These are phyloP conservation scores for Lactarius vividus DNA, from an alignment of 768 basidiomycete species.

Conservation along the genomic window DNA sequence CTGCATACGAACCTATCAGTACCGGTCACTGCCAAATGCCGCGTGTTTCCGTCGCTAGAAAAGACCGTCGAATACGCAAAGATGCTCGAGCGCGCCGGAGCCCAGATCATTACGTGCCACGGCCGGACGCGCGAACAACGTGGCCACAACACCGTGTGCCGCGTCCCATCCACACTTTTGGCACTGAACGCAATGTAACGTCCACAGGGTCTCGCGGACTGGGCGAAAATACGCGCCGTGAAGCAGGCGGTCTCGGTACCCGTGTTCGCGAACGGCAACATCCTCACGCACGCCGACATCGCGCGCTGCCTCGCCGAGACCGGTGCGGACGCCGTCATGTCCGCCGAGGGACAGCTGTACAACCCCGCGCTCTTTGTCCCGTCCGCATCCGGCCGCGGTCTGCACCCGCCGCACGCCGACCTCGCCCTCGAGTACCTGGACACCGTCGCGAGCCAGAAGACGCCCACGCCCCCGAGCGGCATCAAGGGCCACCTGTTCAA, in stretches of 20 bases:
- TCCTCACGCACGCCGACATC: slow-evolving; percentile 85
- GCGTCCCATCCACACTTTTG: background rate
- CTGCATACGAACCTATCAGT: slow-evolving; percentile 79
- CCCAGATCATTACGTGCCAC: slow-evolving; percentile 92
- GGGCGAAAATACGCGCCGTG: slow-evolving; percentile 86
- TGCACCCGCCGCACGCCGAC: slow-evolving; percentile 56
- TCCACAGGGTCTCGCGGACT: slow-evolving; percentile 77
- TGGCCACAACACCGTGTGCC: slow-evolving; percentile 71
- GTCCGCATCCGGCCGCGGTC: slow-evolving; percentile 30
- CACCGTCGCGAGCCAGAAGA: slow-evolving; percentile 69
- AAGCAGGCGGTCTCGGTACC: slow-evolving; percentile 88
- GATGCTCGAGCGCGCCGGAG: slow-evolving; percentile 94
- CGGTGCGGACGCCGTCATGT: slow-evolving; percentile 91
- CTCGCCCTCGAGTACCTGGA: slow-evolving; percentile 85
- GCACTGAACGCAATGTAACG: background rate
- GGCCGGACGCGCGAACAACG: slow-evolving; percentile 90
- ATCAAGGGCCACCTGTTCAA: slow-evolving; percentile 95
- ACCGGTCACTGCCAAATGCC: slow-evolving; percentile 97
- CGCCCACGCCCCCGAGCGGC: slow-evolving; percentile 66
- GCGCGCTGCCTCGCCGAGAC: slow-evolving; percentile 75
- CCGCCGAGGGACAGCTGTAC: slow-evolving; percentile 91
- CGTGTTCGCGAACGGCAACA: slow-evolving; percentile 96
- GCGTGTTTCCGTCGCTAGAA: slow-evolving; percentile 80
- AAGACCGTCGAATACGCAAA: slow-evolving; percentile 92
- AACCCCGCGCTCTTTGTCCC: slow-evolving; percentile 79